Evolutionary conservation across 1,139 yeast species (phyloP).

Genomic region (Candida mesenterica): DNA sequence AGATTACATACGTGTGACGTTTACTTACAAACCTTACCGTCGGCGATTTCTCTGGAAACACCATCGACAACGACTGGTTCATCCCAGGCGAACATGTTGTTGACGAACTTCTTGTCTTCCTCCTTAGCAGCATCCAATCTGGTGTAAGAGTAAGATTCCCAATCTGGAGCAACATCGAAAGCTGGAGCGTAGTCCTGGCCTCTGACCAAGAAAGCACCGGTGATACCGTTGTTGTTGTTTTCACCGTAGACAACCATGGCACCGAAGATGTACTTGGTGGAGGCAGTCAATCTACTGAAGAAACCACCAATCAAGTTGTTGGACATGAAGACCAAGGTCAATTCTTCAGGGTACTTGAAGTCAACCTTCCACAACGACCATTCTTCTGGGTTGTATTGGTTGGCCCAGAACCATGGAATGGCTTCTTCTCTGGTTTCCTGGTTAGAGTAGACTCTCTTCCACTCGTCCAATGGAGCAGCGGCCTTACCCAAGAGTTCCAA

Average conservation of each 20-base stretch:
- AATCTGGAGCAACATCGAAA: slow-evolving; percentile 98
- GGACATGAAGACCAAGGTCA: slow-evolving; percentile 96
- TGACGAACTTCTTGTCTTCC: slow-evolving; percentile 36
- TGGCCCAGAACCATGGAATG: slow-evolving; percentile 96
- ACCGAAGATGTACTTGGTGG: slow-evolving; percentile 94
- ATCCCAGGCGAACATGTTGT: slow-evolving; percentile 56
- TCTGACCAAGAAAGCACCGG: slow-evolving; percentile 92
- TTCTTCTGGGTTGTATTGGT: slow-evolving; percentile 86
- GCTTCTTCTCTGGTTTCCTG: slow-evolving; percentile 95
- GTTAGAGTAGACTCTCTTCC: slow-evolving; percentile 97
- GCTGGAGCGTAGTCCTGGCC: slow-evolving; percentile 93
- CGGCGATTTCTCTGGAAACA: slow-evolving; percentile 46
- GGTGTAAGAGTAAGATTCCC: slow-evolving; percentile 66
- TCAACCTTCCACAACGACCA: slow-evolving; percentile 96
- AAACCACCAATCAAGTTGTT: slow-evolving; percentile 98
- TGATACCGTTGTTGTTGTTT: slow-evolving; percentile 96
- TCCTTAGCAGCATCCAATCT: slow-evolving; percentile 43
- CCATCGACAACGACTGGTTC: slow-evolving; percentile 48
- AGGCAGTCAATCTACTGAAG: slow-evolving; percentile 91
- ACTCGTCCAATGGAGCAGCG: slow-evolving; percentile 77
- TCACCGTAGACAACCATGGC: slow-evolving; percentile 94
- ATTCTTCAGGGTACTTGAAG: slow-evolving; percentile 97
- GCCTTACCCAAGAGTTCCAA: slow-evolving; percentile 78
- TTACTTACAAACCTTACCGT: slow-evolving; percentile 53
- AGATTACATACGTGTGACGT: no score